Evolutionary conservation across 768 basidiomycete genomes (phyloP).

Genomic region (Tylopilus rubrobrunneus): DNA sequence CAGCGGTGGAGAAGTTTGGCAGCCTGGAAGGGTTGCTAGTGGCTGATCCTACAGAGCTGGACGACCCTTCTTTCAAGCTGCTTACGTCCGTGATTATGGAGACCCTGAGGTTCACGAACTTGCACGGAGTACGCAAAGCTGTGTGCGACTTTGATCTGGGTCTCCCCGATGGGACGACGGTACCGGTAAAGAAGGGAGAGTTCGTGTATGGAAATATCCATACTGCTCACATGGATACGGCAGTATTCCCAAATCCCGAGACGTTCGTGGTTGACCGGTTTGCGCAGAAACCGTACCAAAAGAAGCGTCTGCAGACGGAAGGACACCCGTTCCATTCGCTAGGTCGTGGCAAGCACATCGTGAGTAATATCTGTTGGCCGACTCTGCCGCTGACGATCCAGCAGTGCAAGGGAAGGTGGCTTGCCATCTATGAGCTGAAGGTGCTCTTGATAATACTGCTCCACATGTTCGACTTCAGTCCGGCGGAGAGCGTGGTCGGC

Average conservation of each 20-base stretch:
- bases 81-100: constrained; percentile 23
- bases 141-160: constrained; percentile 14
- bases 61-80: constrained; percentile 11
- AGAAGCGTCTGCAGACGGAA: constrained; percentile 7
- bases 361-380: background rate
- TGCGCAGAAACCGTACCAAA: constrained; percentile 8
- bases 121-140: constrained; percentile 14
- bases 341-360: constrained; percentile 14
- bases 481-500: background rate
- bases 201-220: constrained; percentile 13
- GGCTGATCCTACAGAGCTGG: constrained; percentile 10
- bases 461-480: constrained; percentile 8
- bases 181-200: constrained; percentile 17
- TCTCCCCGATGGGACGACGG: background rate
- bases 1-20: constrained; percentile 8
- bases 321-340: constrained; percentile 10
- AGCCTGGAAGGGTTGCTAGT: constrained; percentile 10
- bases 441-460: constrained; percentile 12
- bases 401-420: constrained; percentile 23
- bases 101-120: constrained; percentile 15
- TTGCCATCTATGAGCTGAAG: constrained; percentile 19
- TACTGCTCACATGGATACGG: constrained; percentile 15
- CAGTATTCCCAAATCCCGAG: constrained; percentile 8
- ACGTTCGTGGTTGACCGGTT: constrained; percentile 18
- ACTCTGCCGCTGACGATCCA: background rate